Evolutionary conservation across 75 land plant genomes (phyloP).

Genomic region (Cunninghamia lanceolata): DNA sequence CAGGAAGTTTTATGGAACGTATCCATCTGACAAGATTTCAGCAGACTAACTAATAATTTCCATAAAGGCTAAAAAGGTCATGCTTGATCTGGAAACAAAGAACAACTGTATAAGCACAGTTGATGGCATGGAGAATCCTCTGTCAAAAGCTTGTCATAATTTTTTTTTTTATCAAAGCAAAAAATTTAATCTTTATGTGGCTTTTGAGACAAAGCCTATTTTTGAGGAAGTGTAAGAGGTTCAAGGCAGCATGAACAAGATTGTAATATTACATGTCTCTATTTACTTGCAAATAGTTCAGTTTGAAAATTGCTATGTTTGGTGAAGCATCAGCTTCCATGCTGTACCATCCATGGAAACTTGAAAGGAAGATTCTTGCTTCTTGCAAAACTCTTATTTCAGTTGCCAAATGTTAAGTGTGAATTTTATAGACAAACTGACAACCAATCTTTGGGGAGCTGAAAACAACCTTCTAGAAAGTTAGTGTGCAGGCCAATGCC

Average conservation of each 20-base stretch:
- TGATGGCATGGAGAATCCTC: neutral
- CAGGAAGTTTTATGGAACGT: neutral
- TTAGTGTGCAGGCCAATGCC: too few relatives aligned
- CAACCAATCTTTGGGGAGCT: too few relatives aligned
- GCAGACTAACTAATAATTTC: neutral
- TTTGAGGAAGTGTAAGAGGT: neutral
- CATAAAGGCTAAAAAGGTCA: neutral
- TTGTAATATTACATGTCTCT: neutral
- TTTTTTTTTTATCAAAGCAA: neutral
- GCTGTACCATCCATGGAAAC: too few relatives aligned
- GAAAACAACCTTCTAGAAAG: too few relatives aligned
- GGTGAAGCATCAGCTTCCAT: neutral
- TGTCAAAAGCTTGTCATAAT: neutral
- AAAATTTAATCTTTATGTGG: neutral
- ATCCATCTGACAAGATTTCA: neutral
- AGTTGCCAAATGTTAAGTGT: too few relatives aligned
- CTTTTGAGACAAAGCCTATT: neutral
- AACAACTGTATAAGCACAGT: neutral
- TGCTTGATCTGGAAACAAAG: neutral
- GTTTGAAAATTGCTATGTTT: neutral
- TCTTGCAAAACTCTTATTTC: too few relatives aligned
- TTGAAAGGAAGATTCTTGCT: too few relatives aligned
- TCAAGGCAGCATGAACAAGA: neutral
- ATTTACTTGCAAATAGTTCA: neutral
- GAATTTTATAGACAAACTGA: too few relatives aligned